Evolutionary conservation across 352 stramenopile genomes (phyloP).

Genomic region (Phytophthora pistaciae): DNA sequence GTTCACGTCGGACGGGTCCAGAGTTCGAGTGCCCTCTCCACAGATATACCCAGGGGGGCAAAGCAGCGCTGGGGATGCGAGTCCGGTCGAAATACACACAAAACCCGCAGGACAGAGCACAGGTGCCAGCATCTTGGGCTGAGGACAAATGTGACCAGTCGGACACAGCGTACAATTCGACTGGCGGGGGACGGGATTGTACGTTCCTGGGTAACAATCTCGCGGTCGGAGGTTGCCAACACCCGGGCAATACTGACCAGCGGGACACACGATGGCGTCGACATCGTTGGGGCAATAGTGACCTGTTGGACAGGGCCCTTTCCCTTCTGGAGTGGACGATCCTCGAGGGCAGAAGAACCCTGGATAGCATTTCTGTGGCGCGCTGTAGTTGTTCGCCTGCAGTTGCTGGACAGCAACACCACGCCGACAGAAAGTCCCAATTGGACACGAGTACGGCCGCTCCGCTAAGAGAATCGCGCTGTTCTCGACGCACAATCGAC

Average conservation of each 20-base stretch:
- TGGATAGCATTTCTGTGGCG: slow-evolving; percentile 95
- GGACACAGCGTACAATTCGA: slow-evolving; percentile 96
- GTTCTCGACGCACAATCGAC: slow-evolving; percentile 60
- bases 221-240: slow-evolving; percentile 93
- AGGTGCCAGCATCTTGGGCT: slow-evolving; percentile 76
- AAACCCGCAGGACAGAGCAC: slow-evolving; percentile 94
- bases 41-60: slow-evolving; percentile 97
- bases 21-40: slow-evolving; percentile 90
- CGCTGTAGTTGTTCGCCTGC: slow-evolving; percentile 91
- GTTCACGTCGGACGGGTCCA: slow-evolving; percentile 88
- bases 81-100: slow-evolving; percentile 94
- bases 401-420: slow-evolving; percentile 80
- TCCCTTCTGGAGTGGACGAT: slow-evolving; percentile 92
- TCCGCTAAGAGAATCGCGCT: slow-evolving; percentile 77
- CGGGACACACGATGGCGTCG: slow-evolving; percentile 92
- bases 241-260: slow-evolving; percentile 95
- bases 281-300: slow-evolving; percentile 95
- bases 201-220: slow-evolving; percentile 96
- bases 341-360: slow-evolving; percentile 97
- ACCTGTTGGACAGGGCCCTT: slow-evolving; percentile 94
- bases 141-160: slow-evolving; percentile 94
- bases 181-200: slow-evolving; percentile 82
- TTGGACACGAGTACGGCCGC: slow-evolving; percentile 94
- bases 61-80: slow-evolving; percentile 91
- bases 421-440: slow-evolving; percentile 93